Conservation (phyloP, 1,284 basidiomycete genomes). For the Rhizoctonia solani region DNA sequence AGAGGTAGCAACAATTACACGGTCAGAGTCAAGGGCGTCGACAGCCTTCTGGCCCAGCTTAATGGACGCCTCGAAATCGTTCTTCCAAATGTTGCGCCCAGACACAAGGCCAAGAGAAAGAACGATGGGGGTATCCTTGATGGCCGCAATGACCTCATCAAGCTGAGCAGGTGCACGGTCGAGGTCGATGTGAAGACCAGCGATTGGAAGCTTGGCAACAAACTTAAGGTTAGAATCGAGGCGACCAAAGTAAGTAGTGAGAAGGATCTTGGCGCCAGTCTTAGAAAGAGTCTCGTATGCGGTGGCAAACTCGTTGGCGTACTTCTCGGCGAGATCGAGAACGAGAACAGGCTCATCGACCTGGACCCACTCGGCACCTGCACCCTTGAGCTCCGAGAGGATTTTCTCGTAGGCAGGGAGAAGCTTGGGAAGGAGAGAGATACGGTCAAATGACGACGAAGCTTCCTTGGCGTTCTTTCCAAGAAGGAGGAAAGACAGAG, state of each 20-base stretch:
- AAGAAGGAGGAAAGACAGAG: slow-evolving; percentile 93
- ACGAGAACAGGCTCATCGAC: slow-evolving; percentile 97
- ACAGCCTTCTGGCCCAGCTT: slow-evolving; percentile 86
- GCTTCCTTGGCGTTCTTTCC: slow-evolving; percentile 92
- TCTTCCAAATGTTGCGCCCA: slow-evolving; percentile 99
- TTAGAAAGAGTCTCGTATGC: slow-evolving; percentile 84
- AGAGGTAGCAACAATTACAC: slow-evolving; percentile 93
- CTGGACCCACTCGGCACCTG: slow-evolving; percentile 94
- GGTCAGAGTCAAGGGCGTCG: slow-evolving; percentile 78
- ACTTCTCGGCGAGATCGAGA: slow-evolving; percentile 80
- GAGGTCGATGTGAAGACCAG: slow-evolving; percentile 96
- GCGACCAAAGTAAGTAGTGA: slow-evolving; percentile 97
- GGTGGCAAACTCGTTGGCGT: slow-evolving; percentile 80
- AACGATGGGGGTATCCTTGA: slow-evolving; percentile 80
- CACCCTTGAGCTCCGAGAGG: slow-evolving; percentile 87
- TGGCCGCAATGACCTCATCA: slow-evolving; percentile 77
- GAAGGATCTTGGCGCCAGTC: slow-evolving; percentile 86
- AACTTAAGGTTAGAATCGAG: slow-evolving; percentile 91
- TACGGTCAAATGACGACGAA: slow-evolving; percentile 83
- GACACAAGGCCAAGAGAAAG: slow-evolving; percentile 97
- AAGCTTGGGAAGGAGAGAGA: slow-evolving; percentile 88
- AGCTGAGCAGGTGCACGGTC: slow-evolving; percentile 93
- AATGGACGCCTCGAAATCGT: slow-evolving; percentile 85
- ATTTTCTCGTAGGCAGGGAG: slow-evolving; percentile 93
- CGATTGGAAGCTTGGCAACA: slow-evolving; percentile 90